Base-by-base conservation (phyloP, 495 filamentous ascomycete genomes). In the Lasiosphaeris hirsuta region DNA sequence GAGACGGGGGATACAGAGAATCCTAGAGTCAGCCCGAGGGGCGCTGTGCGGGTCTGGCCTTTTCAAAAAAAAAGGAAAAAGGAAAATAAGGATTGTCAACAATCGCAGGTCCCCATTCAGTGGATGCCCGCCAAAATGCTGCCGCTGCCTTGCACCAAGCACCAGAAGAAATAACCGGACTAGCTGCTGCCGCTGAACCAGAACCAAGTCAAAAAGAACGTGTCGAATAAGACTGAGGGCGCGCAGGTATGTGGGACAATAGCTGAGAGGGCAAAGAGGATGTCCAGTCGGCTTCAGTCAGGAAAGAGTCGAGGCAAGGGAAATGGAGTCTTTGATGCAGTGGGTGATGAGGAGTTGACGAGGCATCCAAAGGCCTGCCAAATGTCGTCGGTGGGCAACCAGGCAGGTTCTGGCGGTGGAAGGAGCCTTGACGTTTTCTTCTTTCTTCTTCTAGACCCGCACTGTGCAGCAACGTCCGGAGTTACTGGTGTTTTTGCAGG, bases 101-200 rank as follows among this genome's bases (percentile, higher is more conserved):
- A 68, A 70, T 64, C 65, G 60, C 51, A 66, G 30, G 61, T 62
- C 55, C 62, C 49, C 14, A 57, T 53, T 54, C 49, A 58, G 43
- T 49, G 58, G 58, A 47, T 58, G 63, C 63, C 63, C 56, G 57
- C 62, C 63, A 58, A 30, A 30, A 63, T 58, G 43, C 57, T 57
- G 59, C 18, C 46, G 37, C 52, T 57, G 46, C 57, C 49, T 47
- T 30, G 49, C 52, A 10, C 46, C 43, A 40, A 41, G 51, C 52
- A 56, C 41, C 33, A 19, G 40, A 40, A 61, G 37, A 60, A 41
- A 43, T 14, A 37, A 47, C 49, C 15, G 37, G 23, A 49, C 33
- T 41, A 30, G 50, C 36, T 54, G 51, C 41, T 14, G 56, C 48
- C 15, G 56, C 56, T 18, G 42, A 56, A 55, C 17, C 17, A 45